Base-by-base conservation (phyloP, 2,329 filamentous ascomycete genomes). In the Aotearoamyces nothofagi region DNA sequence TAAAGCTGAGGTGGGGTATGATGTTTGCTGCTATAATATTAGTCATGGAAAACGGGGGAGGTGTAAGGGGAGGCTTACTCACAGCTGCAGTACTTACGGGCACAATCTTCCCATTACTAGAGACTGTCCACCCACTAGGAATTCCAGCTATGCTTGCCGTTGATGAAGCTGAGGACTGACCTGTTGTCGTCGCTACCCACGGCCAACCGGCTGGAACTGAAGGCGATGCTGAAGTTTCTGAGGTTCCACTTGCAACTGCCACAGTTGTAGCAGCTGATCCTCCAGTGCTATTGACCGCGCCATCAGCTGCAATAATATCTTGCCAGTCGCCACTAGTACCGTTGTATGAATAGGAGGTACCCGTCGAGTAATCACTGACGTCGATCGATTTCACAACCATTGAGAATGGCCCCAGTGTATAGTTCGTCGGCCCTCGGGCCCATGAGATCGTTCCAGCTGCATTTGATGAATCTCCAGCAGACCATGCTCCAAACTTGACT, bases 291-390 rank as follows among this genome's bases (percentile, higher is more conserved):
- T 83, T 82, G 51, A 96, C 61, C 39, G 61, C 54, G 36, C 90
- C 90, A 39, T 73, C 84, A n/a, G 77, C 66, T 30, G 87, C 73
- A 42, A 69, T 56, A 52, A 98, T 96, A 27, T 80, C 87, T 39
- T 69, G 48, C 81, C 83, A 93, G 13, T 62, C 68, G 26, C 90
- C 90, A 26, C 67, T 76, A 20, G 64, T 69, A 50, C 90, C 80
- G 40, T 69, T 69, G 57, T 96, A 98, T 33, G 59, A 62, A 61
- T 98, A 98, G 38, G 78, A 61, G 11, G 67, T 76, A 30, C 90
- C 90, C 2, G 86, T 94, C 13, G 86, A 94, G 60, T 96, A 98
- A 58, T 98, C 90, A 29, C 75, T 76, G 23, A 93, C 69, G 31
- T 66, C 61, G 41, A 94, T 55, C 16, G 68, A 78, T 53, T 78